phyloP scores from a whole-genome alignment of 2,329 filamentous ascomycete species.

The Fusarium multiceps region DNA sequence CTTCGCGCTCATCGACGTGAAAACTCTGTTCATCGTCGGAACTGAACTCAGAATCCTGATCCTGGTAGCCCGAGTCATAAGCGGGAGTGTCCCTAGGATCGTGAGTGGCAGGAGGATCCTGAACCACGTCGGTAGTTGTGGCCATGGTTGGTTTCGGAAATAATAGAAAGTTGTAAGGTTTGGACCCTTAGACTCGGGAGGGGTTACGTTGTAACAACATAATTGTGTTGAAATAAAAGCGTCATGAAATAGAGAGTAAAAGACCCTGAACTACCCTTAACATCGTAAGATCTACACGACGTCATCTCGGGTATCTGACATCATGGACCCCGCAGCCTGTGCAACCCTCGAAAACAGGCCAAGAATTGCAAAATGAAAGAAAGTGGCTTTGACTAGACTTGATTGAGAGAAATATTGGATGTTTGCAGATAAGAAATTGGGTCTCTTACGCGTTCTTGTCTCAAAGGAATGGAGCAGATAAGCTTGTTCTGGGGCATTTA shows the following conservation, averaged over 20 bases:
- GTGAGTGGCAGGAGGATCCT: background rate
- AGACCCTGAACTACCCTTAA: slow-evolving; percentile 17
- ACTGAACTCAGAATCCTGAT: background rate
- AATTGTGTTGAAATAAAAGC: background rate
- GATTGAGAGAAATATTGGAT: background rate
- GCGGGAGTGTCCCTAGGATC: background rate
- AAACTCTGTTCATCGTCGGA: background rate
- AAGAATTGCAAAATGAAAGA: background rate
- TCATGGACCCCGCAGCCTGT: slow-evolving; percentile 20
- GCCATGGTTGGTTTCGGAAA: background rate
- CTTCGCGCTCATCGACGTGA: slow-evolving; percentile 18
- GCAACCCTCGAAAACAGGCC: slow-evolving; percentile 6
- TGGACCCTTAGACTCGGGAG: background rate
- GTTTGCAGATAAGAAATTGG: background rate
- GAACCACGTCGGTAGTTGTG: background rate
- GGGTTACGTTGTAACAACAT: background rate
- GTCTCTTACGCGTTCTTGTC: background rate
- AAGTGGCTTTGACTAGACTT: background rate
- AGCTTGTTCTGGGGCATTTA: background rate
- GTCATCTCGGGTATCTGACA: slow-evolving; percentile 19
- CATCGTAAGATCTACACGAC: background rate
- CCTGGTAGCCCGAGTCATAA: background rate
- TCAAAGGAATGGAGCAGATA: background rate
- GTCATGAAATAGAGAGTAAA: background rate
- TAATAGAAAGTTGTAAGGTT: background rate